phyloP scores from a whole-genome alignment of 805 yeast species.

The Myxozyma nipponensis region DNA sequence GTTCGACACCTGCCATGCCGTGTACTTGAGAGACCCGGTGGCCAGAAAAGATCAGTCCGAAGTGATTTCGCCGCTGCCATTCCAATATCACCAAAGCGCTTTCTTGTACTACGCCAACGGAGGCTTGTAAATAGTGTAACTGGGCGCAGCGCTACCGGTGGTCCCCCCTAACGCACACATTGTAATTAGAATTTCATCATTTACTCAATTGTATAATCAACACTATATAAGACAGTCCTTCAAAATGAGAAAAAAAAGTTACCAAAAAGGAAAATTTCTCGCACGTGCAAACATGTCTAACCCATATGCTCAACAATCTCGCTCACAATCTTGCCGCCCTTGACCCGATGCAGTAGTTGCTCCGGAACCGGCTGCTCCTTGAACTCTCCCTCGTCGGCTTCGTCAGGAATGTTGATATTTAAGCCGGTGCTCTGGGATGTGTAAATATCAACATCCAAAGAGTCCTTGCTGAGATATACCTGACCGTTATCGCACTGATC shows the following conservation, averaged over 20 bases:
- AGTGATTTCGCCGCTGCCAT: constrained; percentile 84
- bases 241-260: background rate
- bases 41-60: constrained; percentile 97
- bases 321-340: constrained; percentile 57
- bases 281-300: constrained; percentile 37
- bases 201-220: background rate
- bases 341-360: constrained; percentile 73
- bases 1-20: constrained; percentile 89
- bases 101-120: constrained; percentile 87
- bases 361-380: constrained; percentile 85
- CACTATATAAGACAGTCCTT: background rate
- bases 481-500: constrained; percentile 88
- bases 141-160: too few species aligned
- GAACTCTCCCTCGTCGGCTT: constrained; percentile 64
- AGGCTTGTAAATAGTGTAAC: constrained; percentile 40
- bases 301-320: constrained; percentile 81
- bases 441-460: constrained; percentile 72
- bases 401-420: constrained; percentile 77
- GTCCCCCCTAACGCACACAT: background rate
- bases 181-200: background rate
- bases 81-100: constrained; percentile 83
- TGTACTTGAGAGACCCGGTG: constrained; percentile 94
- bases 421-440: constrained; percentile 82
- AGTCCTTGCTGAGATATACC: constrained; percentile 67
- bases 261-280: background rate